phyloP scores from a whole-genome alignment of 192 early-diverging fungal species.

The Diversispora epigaea region DNA sequence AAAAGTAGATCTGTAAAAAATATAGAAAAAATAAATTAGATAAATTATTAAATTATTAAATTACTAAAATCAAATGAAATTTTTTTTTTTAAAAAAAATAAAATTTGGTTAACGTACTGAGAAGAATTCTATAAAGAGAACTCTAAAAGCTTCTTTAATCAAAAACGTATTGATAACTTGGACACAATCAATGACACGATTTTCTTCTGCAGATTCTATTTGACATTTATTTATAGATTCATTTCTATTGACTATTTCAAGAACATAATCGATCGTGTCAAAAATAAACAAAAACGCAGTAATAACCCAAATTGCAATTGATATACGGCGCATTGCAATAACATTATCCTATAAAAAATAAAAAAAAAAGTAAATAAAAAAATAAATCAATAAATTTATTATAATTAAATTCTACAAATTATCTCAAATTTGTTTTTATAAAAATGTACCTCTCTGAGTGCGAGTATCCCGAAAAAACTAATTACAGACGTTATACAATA shows the following conservation, averaged over 20 bases:
- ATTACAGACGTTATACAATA: not conserved
- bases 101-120: too few relatives aligned
- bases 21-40: too few relatives aligned
- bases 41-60: too few relatives aligned
- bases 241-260: not conserved
- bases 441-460: not conserved
- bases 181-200: not conserved
- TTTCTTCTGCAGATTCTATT: not conserved
- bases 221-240: not conserved
- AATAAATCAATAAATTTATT: not conserved
- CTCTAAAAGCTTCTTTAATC: not conserved
- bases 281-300: not conserved
- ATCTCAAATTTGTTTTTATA: not conserved
- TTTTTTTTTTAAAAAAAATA: too few relatives aligned
- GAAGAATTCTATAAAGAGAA: not conserved
- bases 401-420: not conserved
- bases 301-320: slow-evolving; percentile 12
- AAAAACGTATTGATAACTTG: not conserved
- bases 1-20: not conserved
- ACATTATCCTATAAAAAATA: not conserved
- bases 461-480: not conserved
- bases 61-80: too few relatives aligned
- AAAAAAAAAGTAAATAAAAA: not conserved
- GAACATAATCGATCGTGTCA: too few relatives aligned
- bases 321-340: not conserved